Evolutionary conservation across 2,329 filamentous ascomycete species (phyloP).

Genomic region (Fusarium concolor): DNA sequence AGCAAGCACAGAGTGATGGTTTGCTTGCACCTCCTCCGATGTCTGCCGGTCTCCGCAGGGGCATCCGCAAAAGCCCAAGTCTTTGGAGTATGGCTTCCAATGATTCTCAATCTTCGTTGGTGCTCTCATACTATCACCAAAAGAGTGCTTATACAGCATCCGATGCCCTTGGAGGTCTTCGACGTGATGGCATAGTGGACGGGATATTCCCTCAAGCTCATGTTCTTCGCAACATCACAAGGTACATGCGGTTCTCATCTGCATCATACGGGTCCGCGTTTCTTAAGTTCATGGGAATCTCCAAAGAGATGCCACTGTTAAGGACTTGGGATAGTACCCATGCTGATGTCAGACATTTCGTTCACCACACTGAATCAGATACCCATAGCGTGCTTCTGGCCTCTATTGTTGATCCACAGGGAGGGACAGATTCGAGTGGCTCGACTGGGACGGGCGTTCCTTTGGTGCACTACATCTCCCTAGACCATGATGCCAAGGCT

Average conservation of each 20-base stretch:
- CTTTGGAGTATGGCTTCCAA: slow-evolving; percentile 71
- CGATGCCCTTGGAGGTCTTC: slow-evolving; percentile 61
- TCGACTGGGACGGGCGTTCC: slow-evolving; percentile 75
- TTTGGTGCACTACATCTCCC: slow-evolving; percentile 77
- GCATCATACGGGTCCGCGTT: slow-evolving; percentile 74
- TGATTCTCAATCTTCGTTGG: slow-evolving; percentile 65
- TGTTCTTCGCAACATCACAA: slow-evolving; percentile 70
- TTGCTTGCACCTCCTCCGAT: slow-evolving; percentile 37
- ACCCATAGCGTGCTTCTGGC: slow-evolving; percentile 72
- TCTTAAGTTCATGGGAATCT: slow-evolving; percentile 71
- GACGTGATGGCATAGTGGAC: slow-evolving; percentile 65
- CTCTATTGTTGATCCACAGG: slow-evolving; percentile 76
- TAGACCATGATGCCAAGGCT: slow-evolving; percentile 78
- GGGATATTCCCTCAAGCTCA: slow-evolving; percentile 71
- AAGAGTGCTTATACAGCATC: slow-evolving; percentile 62
- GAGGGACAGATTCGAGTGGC: slow-evolving; percentile 73
- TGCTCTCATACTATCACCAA: slow-evolving; percentile 62
- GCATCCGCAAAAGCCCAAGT: slow-evolving; percentile 59
- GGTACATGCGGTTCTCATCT: slow-evolving; percentile 75
- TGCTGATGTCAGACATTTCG: slow-evolving; percentile 71
- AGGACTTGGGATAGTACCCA: slow-evolving; percentile 63
- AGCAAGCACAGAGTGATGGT: slow-evolving; percentile 28
- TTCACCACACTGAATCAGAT: slow-evolving; percentile 69
- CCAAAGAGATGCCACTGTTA: slow-evolving; percentile 60
- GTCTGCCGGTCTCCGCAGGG: slow-evolving; percentile 41